These are phyloP conservation scores for Drosera capensis DNA, from an alignment of 148 eudicot genomes.

Conservation along the genomic window DNA sequence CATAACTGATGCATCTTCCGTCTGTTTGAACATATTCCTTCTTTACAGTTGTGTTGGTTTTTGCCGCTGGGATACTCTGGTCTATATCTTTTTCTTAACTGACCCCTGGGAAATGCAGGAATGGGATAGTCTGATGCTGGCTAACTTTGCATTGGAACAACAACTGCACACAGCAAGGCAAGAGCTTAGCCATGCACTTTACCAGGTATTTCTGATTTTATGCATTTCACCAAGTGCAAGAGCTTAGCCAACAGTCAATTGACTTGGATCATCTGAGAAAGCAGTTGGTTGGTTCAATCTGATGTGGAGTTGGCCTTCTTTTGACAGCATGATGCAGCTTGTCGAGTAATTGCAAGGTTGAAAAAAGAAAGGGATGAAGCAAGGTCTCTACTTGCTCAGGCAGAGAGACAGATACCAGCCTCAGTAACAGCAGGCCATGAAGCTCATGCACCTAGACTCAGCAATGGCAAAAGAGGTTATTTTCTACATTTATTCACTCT, in stretches of 20 bases:
- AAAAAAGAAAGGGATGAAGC: slow-evolving; percentile 97
- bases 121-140: slow-evolving; percentile 94
- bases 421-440: slow-evolving; percentile 24
- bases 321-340: slow-evolving; percentile 97
- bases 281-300: neutral
- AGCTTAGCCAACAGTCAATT: too few species aligned
- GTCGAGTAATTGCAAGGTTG: slow-evolving; percentile 97
- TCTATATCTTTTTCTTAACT: too few species aligned
- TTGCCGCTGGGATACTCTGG: too few species aligned
- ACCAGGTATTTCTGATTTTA: slow-evolving; percentile 94
- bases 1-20: too few species aligned
- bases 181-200: slow-evolving; percentile 93
- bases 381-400: slow-evolving; percentile 59
- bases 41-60: too few species aligned
- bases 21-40: too few species aligned
- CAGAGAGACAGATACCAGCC: slow-evolving; percentile 66
- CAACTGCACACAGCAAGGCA: slow-evolving; percentile 92
- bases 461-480: slow-evolving; percentile 98
- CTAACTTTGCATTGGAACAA: slow-evolving; percentile 88
- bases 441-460: slow-evolving; percentile 37
- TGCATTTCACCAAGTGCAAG: too few species aligned
- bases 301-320: neutral
- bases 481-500: too few species aligned
- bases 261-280: too few species aligned
- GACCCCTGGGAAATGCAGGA: slow-evolving; percentile 56